Percentiles rank a stretch among this genome's conserved stretches.
phyloP scores from a whole-genome alignment of 768 basidiomycete species.

The Leccinum subtestaceum region DNA sequence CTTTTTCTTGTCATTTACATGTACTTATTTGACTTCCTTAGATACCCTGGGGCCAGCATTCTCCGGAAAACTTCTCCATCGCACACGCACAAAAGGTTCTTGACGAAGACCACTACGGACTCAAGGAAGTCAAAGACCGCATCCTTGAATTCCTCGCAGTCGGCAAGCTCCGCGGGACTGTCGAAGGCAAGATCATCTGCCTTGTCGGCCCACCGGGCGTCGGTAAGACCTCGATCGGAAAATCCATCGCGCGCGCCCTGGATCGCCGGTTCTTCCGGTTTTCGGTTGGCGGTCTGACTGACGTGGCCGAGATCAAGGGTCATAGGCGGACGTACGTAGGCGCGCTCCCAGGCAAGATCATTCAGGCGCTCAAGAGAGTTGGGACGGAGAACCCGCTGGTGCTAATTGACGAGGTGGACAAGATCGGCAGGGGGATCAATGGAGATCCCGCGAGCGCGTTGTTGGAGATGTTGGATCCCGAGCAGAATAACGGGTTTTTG shows the following conservation, averaged over 20 bases:
- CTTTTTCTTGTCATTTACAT: neutral
- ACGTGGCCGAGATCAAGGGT: slow-evolving; percentile 99
- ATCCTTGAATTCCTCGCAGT: slow-evolving; percentile 96
- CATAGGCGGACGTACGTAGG: slow-evolving; percentile 97
- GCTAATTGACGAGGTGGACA: slow-evolving; percentile 94
- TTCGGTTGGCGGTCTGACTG: slow-evolving; percentile 93
- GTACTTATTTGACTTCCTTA: slow-evolving; percentile 28
- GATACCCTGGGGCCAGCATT: slow-evolving; percentile 97
- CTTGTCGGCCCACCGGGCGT: slow-evolving; percentile 97
- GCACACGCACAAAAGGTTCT: slow-evolving; percentile 76
- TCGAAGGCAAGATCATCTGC: slow-evolving; percentile 97
- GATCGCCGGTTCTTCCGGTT: slow-evolving; percentile 94
- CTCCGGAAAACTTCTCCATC: slow-evolving; percentile 90
- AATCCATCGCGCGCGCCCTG: slow-evolving; percentile 89
- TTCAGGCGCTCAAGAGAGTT: slow-evolving; percentile 89
- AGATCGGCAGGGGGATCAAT: slow-evolving; percentile 87
- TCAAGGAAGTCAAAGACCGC: slow-evolving; percentile 88
- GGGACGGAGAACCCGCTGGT: slow-evolving; percentile 94
- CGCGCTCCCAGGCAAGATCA: slow-evolving; percentile 91
- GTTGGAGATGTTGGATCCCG: slow-evolving; percentile 91
- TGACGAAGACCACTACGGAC: slow-evolving; percentile 94
- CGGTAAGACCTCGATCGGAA: slow-evolving; percentile 95
- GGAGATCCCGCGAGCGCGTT: slow-evolving; percentile 91
- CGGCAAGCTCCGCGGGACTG: slow-evolving; percentile 89
- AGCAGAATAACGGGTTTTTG: slow-evolving; percentile 91